phyloP scores from a whole-genome alignment of 495 filamentous ascomycete genomes.

The Bacidia gigantensis region DNA sequence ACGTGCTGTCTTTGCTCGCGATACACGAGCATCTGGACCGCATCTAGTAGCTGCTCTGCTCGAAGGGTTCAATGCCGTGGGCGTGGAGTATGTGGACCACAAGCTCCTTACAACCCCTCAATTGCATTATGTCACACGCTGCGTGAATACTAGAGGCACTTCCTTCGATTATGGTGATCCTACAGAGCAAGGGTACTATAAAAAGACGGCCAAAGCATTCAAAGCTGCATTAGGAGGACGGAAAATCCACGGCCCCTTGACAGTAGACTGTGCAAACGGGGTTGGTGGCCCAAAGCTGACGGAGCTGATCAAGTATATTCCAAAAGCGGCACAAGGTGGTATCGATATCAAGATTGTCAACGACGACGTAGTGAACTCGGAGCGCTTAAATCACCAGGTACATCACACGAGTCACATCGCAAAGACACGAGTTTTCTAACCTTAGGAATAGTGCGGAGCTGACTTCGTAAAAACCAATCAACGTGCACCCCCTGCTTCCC shows the following conservation, averaged over 20 bases:
- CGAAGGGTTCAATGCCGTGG: conserved; percentile 61
- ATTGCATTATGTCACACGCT: conserved; percentile 89
- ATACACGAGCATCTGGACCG: conserved; percentile 85
- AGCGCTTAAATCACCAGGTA: conserved; percentile 77
- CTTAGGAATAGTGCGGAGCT: conserved; percentile 66
- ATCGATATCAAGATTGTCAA: conserved; percentile 80
- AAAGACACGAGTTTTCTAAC: neutral
- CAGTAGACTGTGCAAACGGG: conserved; percentile 92
- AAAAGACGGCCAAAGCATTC: conserved; percentile 75
- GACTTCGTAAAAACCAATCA: conserved; percentile 97
- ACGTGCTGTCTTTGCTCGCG: conserved; percentile 77
- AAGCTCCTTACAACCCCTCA: conserved; percentile 89
- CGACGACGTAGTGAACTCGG: conserved; percentile 77
- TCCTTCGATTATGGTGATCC: conserved; percentile 73
- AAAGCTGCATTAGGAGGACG: conserved; percentile 62
- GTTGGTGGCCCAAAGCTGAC: conserved; percentile 85
- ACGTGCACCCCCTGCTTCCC: conserved; percentile 71
- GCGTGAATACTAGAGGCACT: conserved; percentile 78
- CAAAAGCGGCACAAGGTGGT: conserved; percentile 43
- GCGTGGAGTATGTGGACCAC: conserved; percentile 61
- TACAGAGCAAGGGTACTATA: conserved; percentile 83
- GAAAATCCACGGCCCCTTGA: conserved; percentile 55
- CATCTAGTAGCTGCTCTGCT: conserved; percentile 63
- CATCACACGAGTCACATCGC: neutral
- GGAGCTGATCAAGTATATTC: conserved; percentile 75